Conservation (phyloP, 2,329 filamentous ascomycete genomes). For the Paraphoma chrysanthemicola region DNA sequence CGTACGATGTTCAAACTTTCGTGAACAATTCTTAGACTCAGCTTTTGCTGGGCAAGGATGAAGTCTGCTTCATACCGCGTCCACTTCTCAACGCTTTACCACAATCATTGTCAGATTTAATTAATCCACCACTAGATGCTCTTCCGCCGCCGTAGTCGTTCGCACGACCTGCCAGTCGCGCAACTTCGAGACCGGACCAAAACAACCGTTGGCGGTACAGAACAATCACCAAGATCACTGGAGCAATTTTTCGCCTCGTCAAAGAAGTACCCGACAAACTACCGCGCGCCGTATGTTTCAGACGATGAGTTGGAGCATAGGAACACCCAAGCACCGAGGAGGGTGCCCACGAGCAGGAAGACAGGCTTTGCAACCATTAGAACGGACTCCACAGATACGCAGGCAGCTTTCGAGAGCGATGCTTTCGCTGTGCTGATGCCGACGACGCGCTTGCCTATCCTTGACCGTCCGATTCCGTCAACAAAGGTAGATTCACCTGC, state of each 20-base stretch:
- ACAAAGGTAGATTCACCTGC: constrained; percentile 19
- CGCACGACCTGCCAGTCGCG: constrained; percentile 7
- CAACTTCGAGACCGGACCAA: background rate
- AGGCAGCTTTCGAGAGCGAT: constrained; percentile 42
- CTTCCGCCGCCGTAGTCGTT: constrained; percentile 10
- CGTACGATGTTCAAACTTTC: background rate
- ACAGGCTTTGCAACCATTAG: constrained; percentile 32
- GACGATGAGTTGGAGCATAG: background rate
- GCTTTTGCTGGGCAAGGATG: too few species aligned
- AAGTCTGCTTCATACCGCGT: too few species aligned
- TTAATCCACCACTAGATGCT: constrained; percentile 1
- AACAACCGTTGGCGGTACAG: background rate
- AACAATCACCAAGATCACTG: background rate
- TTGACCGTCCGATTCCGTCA: constrained; percentile 25
- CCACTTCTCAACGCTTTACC: background rate
- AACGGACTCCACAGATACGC: constrained; percentile 32
- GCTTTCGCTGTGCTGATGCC: constrained; percentile 44
- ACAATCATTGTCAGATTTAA: background rate
- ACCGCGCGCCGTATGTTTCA: background rate
- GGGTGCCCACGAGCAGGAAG: constrained; percentile 32
- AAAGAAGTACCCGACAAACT: background rate
- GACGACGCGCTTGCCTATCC: constrained; percentile 38
- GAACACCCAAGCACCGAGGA: constrained; percentile 4
- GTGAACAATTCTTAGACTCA: too few species aligned
- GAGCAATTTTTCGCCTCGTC: background rate